Base-by-base conservation (phyloP, 225 moss, liverwort and hornwort species). In the Sphagnum tenellum region DNA sequence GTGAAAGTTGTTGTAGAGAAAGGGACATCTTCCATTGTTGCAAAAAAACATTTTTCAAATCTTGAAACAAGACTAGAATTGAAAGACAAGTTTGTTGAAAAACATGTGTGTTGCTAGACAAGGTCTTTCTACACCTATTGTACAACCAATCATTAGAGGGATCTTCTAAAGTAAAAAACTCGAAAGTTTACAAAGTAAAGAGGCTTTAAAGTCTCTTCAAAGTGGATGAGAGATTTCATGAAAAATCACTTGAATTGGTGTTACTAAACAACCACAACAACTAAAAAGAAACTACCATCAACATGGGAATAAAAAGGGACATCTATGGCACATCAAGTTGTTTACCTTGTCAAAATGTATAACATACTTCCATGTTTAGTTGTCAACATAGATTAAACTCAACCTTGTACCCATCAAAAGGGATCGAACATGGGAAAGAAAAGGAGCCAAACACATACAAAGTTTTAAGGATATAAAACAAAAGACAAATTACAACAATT, bases 201-300 rank as follows among this genome's bases (percentile, higher is more conserved):
- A 64, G 63, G 63, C 1, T 64, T 64, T 46, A 2, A 64, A 47
- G 63, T 64, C 8, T 4, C 5, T 4, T 6, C 3, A 8, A 2
- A 29, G 1, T 64, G 63, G 63, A 48, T 2, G 1, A 64, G 12
- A 11, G 2, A 45, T 64, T 64, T 64, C 63, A 64, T 64, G 63
- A 64, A 48, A 2, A 2, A 29, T 10, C 8, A 64, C 10, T 5
- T 64, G 7, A 11, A 47, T 48, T 64, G 63, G 46, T 64, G 2
- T 7, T 46, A 45, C 48, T 4, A 2, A 48, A 12, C 48, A 47
- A 11, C 63, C 10, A 64, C 46, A 29, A 45, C 63, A 44, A 46
- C 63, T 0, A 1, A 0, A 46, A 45, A 12, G 12, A 44, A 64
- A 64, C 7, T 3, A 45, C 45, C 63, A 45, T 4, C 8, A 4